Evolutionary conservation across 345 rosid species (phyloP), one percentile per base, ranked within the genome.

Genomic region (Aquilaria malaccensis): DNA sequence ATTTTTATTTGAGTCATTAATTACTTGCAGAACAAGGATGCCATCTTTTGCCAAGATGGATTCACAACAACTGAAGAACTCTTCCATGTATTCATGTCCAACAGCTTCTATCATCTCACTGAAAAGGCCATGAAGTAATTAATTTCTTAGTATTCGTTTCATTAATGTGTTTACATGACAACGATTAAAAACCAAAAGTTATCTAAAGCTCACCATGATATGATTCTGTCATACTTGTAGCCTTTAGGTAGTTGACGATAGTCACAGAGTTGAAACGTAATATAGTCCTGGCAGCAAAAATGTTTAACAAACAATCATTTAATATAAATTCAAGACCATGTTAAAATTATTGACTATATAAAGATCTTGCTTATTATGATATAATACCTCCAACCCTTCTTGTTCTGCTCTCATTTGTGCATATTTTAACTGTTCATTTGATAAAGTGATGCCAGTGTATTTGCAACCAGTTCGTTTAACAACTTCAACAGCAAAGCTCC

Each of bases 21-120:
- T 64, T 70, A 90, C 98, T 88, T 93, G 98, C 57, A 93, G 75
- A 70, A 93, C 90, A 53, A 89, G 67, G 45, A 89, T 70, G 2
- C 97, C 98, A 11, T 93, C 74, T 47, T 87, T 78, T 32, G 92
- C 96, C 60, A 89, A 73, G 9, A 78, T 80, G 10, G 96, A 84
- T 64, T 89, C 97, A 2, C 94, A 85, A 50, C 82, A 79, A 53
- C 81, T 70, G 37, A 89, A 87, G 74, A 83, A 93, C 45, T 78
- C 85, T 61, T 87, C 98, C 92, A 93, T 85, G 70, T 69, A 93
- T 70, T 93, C 97, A 29, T 93, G 97, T 3, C 98, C 98, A 52
- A 93, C 96, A 10, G 85, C 85, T 81, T 89, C 97, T 50, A 93
- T 56, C 97, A 93, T 89, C 85, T 85, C 99, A 10, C 99, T 90